phyloP scores from a whole-genome alignment of 1,139 yeast genomes.

The Candida mesenterica region DNA sequence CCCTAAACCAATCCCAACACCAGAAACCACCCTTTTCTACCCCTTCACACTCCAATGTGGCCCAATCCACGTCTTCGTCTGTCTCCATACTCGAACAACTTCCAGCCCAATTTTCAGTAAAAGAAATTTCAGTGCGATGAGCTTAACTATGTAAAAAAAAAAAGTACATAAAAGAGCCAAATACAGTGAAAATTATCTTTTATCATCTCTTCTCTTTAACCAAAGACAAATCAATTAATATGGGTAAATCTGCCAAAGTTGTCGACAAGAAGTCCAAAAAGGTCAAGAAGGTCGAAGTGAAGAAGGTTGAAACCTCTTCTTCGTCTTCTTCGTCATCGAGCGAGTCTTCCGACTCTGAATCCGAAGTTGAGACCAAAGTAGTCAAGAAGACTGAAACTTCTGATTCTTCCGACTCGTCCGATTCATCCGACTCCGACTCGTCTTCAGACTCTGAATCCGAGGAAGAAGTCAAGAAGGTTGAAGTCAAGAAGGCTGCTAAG shows the following conservation, averaged over 20 bases:
- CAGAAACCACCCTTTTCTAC: too few species aligned
- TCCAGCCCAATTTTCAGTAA: background rate
- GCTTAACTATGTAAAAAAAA: conserved; percentile 4
- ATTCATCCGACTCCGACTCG: conserved; percentile 21
- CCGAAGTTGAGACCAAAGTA: conserved; percentile 27
- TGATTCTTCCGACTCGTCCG: conserved; percentile 16
- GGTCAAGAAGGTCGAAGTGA: conserved; percentile 16
- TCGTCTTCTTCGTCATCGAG: conserved; percentile 14
- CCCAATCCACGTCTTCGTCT: too few species aligned
- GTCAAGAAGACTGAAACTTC: conserved; percentile 20
- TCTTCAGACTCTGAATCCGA: conserved; percentile 27
- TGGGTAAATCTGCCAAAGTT: conserved; percentile 24
- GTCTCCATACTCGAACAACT: too few species aligned
- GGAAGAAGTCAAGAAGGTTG: conserved; percentile 22
- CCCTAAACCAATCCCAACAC: too few species aligned
- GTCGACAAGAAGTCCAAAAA: conserved; percentile 28
- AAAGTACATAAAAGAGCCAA: conserved; percentile 8
- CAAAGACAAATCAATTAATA: conserved; percentile 5
- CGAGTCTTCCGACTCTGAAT: conserved; percentile 23
- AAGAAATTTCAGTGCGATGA: background rate
- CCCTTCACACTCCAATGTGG: too few species aligned
- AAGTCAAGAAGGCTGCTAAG: conserved; percentile 25
- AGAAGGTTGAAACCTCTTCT: conserved; percentile 3
- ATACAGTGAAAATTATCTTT: conserved; percentile 5
- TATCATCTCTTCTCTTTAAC: background rate